phyloP scores from a whole-genome alignment of 2,329 filamentous ascomycete species.

The Colletotrichum phormii region DNA sequence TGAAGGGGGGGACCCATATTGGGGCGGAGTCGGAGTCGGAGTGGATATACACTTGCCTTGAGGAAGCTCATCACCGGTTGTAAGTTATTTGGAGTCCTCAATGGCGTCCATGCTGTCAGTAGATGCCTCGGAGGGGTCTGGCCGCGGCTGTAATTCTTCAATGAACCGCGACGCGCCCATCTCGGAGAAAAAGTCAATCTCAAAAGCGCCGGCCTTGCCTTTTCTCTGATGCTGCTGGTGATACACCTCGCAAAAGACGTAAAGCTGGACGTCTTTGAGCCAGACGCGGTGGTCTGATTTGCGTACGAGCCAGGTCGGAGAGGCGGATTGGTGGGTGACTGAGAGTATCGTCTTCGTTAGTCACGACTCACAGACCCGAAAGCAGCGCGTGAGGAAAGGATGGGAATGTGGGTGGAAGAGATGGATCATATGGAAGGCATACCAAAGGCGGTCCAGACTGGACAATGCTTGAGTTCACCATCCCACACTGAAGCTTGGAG shows the following conservation, averaged over 20 bases:
- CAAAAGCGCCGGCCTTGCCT: slow-evolving; percentile 59
- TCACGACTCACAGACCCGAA: background rate
- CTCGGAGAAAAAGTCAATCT: slow-evolving; percentile 61
- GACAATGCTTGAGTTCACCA: slow-evolving; percentile 65
- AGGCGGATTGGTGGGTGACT: slow-evolving; percentile 66
- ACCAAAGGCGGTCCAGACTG: slow-evolving; percentile 75
- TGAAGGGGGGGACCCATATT: background rate
- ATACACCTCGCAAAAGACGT: slow-evolving; percentile 70
- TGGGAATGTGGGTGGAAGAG: background rate
- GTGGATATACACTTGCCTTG: no score
- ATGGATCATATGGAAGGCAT: slow-evolving; percentile 38
- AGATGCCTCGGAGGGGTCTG: background rate
- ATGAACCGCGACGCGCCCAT: slow-evolving; percentile 55
- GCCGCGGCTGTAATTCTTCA: slow-evolving; percentile 49
- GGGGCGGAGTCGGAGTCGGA: background rate
- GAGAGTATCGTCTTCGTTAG: background rate
- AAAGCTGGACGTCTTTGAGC: slow-evolving; percentile 66
- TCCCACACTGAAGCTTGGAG: slow-evolving; percentile 68
- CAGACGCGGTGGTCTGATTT: slow-evolving; percentile 60
- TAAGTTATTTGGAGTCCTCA: slow-evolving; percentile 7
- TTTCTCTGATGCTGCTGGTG: slow-evolving; percentile 63
- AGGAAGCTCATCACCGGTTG: background rate
- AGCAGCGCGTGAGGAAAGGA: background rate
- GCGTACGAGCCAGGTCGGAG: slow-evolving; percentile 62
- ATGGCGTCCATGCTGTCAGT: background rate